Evolutionary conservation across 75 land plant genomes (phyloP).

Genomic region (Isoetes taiwanensis): DNA sequence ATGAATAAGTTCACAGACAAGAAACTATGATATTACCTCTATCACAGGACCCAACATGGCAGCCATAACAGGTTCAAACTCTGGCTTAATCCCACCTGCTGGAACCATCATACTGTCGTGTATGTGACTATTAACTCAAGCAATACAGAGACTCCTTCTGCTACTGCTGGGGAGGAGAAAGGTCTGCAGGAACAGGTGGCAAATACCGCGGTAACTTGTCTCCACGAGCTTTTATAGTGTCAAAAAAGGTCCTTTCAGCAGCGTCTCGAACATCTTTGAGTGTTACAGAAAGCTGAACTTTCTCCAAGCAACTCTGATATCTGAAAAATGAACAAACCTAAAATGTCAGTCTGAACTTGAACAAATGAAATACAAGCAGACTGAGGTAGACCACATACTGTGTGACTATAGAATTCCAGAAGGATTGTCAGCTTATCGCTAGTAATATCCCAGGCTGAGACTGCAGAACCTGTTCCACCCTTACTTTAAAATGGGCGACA

Average conservation of each 20-base stretch:
- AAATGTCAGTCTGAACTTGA: neutral
- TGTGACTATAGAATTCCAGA: constrained; percentile 73
- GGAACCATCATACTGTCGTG: constrained; percentile 85
- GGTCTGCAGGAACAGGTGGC: constrained; percentile 74
- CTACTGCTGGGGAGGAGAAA: constrained; percentile 92
- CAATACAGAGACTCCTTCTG: constrained; percentile 68
- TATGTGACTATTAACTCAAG: constrained; percentile 76
- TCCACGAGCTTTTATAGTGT: constrained; percentile 66
- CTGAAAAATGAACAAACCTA: constrained; percentile 20
- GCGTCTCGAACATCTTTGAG: constrained; percentile 66
- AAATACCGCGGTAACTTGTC: constrained; percentile 84
- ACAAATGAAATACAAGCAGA: neutral
- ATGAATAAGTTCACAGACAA: no score
- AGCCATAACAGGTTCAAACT: constrained; percentile 73
- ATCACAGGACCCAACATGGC: constrained; percentile 83
- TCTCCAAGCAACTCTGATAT: constrained; percentile 78
- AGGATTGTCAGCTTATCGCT: constrained; percentile 75
- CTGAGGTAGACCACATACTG: constrained; percentile 31
- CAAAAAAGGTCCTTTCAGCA: constrained; percentile 79
- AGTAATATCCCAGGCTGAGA: constrained; percentile 79
- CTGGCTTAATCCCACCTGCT: constrained; percentile 63
- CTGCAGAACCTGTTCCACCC: constrained; percentile 97
- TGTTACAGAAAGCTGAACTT: constrained; percentile 71
- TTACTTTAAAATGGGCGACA: constrained; percentile 97
- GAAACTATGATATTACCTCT: constrained; percentile 31